These are phyloP conservation scores for Talaromyces islandicus DNA, from an alignment of 2,329 filamentous ascomycete species.

Conservation along the genomic window DNA sequence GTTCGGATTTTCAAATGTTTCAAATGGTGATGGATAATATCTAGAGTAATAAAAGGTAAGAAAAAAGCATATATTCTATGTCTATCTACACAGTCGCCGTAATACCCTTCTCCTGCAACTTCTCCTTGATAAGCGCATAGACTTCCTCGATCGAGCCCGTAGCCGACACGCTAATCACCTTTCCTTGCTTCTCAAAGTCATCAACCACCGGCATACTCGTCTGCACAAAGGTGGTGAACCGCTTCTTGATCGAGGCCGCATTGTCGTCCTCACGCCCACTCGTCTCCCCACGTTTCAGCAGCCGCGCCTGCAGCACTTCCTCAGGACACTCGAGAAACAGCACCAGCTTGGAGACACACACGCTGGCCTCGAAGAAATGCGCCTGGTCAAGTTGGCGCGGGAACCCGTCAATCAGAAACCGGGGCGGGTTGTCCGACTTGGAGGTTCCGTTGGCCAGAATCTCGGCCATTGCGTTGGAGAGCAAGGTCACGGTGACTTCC, in stretches of 20 bases:
- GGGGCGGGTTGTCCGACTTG: slow-evolving; percentile 45
- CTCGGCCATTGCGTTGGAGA: slow-evolving; percentile 87
- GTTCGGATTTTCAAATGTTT: no score
- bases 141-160: slow-evolving; percentile 61
- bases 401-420: slow-evolving; percentile 79
- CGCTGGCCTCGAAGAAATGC: slow-evolving; percentile 81
- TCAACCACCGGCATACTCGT: slow-evolving; percentile 97
- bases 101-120: slow-evolving; percentile 41
- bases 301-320: slow-evolving; percentile 73
- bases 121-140: slow-evolving; percentile 49
- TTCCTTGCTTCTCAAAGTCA: slow-evolving; percentile 68
- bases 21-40: background rate
- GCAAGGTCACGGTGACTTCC: slow-evolving; percentile 89
- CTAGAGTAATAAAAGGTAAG: background rate
- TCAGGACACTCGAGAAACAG: slow-evolving; percentile 95
- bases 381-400: slow-evolving; percentile 97
- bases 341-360: slow-evolving; percentile 77
- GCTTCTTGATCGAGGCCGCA: slow-evolving; percentile 89
- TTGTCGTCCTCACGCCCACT: slow-evolving; percentile 91
- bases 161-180: slow-evolving; percentile 75
- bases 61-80: slow-evolving; percentile 1
- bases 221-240: slow-evolving; percentile 89
- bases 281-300: slow-evolving; percentile 88
- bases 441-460: slow-evolving; percentile 50
- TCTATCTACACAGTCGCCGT: slow-evolving; percentile 13